Evolutionary conservation across 2,329 filamentous ascomycete species (phyloP), one percentile per base, ranked within the genome.

Genomic region (Coleophoma eucalyptorum): DNA sequence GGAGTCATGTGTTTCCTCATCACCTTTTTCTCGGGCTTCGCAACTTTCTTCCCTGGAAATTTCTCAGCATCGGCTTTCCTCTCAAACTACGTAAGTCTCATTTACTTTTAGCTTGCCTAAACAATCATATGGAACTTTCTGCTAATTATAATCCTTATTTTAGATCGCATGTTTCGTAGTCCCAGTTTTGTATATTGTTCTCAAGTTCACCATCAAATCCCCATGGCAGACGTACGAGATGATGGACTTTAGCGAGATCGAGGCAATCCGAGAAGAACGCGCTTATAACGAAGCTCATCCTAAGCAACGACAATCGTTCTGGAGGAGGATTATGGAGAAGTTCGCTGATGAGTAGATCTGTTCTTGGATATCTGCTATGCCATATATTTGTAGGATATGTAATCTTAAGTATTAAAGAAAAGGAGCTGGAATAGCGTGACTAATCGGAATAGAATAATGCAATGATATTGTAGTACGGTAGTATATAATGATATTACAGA

Each of bases 21-120:
- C 53, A 73, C 81, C 43, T 52, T 87, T 26, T 86, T 83, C 1
- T 82, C 81, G 61, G 84, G 84, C 5, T 87, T 87, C 67, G 79
- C 80, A n/a, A 76, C 77, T 12, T 86, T 86, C 62, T 82, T 87
- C 11, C 40, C 58, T 8, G 52, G 52, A 11, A 50, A 57, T 32
- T 62, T 48, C 21, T n/a, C 34, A n/a, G 46, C 46, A 12, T 48
- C 46, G 8, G 46, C 33, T 4, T 48, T 48, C 21, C 21, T 48
- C 8, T 33, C 33, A 20, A 38, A 31, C 21, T 48, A 48, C 10
- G 35, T 38, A 38, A 38, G 35, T 18, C 13, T 38, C 12, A 2
- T 8, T 11, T 38, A 26, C 6, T 5, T 18, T 12, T 38, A n/a
- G 13, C 2, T 38, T 38, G 35, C 35, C 13, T 11, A 11, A 8